A percentile compares a stretch with the other conserved stretches of the same genome.
Evolutionary conservation across 2,329 filamentous ascomycete species (phyloP).

Genomic region (Cryphonectria parasitica): DNA sequence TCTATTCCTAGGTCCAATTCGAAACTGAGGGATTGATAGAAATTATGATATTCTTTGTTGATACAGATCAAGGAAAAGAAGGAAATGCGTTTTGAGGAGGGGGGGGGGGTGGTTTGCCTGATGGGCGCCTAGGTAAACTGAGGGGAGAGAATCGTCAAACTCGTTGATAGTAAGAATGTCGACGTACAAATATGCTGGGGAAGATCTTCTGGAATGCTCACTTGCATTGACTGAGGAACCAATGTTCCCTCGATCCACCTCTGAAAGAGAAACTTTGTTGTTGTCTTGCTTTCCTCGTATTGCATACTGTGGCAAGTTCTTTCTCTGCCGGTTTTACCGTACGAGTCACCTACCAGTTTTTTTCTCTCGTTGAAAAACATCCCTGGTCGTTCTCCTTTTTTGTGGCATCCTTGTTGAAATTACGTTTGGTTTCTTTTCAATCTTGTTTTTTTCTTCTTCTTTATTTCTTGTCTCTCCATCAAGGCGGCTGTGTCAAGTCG

Average conservation of each 20-base stretch:
- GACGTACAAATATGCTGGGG: slow-evolving; percentile 12
- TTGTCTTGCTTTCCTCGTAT: background rate
- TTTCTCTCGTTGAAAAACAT: background rate
- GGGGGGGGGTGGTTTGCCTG: background rate
- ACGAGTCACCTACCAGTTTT: slow-evolving; percentile 1
- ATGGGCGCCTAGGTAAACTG: slow-evolving; percentile 13
- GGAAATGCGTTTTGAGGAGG: background rate
- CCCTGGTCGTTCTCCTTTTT: background rate
- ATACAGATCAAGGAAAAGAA: background rate
- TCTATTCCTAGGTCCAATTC: background rate
- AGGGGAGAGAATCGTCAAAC: background rate
- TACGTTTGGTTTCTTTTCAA: background rate
- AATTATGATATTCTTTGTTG: background rate
- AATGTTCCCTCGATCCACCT: background rate
- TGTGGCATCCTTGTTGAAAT: background rate
- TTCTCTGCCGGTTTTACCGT: background rate
- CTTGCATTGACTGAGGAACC: background rate
- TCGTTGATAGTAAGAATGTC: background rate
- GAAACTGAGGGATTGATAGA: background rate
- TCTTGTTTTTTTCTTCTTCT: background rate
- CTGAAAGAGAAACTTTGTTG: background rate
- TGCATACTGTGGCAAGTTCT: background rate
- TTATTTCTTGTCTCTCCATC: background rate
- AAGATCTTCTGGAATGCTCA: background rate
- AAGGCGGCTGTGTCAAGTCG: background rate